Base-by-base conservation (phyloP, 169 alveolate genomes). In the Pseudocohnilembus persalinus region DNA sequence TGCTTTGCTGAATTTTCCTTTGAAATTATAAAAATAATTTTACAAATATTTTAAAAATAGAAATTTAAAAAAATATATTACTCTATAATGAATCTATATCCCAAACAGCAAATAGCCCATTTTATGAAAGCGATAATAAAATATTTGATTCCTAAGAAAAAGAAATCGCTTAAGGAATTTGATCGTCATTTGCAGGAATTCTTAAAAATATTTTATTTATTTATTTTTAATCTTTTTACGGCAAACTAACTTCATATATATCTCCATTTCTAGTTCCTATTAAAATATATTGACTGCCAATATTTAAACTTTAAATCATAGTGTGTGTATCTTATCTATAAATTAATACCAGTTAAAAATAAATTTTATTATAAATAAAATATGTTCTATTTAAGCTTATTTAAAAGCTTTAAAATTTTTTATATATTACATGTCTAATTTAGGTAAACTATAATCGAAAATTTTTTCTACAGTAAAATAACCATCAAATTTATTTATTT, bases 241-340 rank as follows among this genome's bases (percentile, higher is more conserved):
- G 90, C 79, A 89, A 82, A 32, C 82, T 87, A 31, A 90, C 78
- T 87, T 95, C 96, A 77, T 82, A 92, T n/a, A 95, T 87, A 82
- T 89, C 93, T 6, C 97, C 97, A 83, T 92, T 91, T 87, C 92
- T 90, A 0, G 96, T 95, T 31, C 97, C 97, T 65, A 92, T 91
- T n/a, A 92, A 83, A 26, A 95, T 92, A 68, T 92, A 84, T 24
- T 73, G 35, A 30, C 0, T 16, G 27, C 28, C 76, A 31, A 74
- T 81, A 79, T 31, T 15, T 68, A 34, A 75, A 49, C 68, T 49
- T 49, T 49, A 20, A 49, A 49, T 20, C 68, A 49, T 49, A 4
- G 68, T 49, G 68, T 49, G 68, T 11, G 68, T 49, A 20, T 49
- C 68, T 20, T 11, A 20, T 20, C 68, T 49, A 11, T 4, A 49